Conservation (phyloP, 2,329 filamentous ascomycete genomes). For the Cladosporium phlei region DNA sequence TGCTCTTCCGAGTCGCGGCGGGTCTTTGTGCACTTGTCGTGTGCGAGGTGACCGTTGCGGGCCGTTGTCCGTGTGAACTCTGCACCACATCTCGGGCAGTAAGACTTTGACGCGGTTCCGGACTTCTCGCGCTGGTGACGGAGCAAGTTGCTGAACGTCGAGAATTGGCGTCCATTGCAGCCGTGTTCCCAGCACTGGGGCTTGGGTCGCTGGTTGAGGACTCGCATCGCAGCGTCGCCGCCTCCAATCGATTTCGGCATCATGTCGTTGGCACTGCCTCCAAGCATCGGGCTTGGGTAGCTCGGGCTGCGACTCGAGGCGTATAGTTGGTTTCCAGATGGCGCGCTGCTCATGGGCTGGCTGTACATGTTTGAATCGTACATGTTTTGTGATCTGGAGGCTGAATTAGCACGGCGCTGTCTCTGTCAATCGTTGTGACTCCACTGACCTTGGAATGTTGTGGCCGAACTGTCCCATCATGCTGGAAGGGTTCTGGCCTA, state of each 20-base stretch:
- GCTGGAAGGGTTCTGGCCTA: slow-evolving; percentile 16
- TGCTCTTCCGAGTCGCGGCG: slow-evolving; percentile 45
- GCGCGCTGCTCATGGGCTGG: slow-evolving; percentile 25
- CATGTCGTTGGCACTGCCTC: slow-evolving; percentile 21
- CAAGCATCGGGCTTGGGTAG: slow-evolving; percentile 26
- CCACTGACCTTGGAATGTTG: slow-evolving; percentile 24
- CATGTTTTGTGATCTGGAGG: slow-evolving; percentile 27
- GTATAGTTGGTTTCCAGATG: slow-evolving; percentile 24
- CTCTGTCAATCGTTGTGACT: not conserved
- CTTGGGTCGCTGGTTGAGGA: slow-evolving; percentile 57
- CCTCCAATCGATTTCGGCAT: slow-evolving; percentile 18
- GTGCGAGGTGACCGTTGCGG: slow-evolving; percentile 76
- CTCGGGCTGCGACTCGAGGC: slow-evolving; percentile 14
- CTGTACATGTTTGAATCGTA: slow-evolving; percentile 28
- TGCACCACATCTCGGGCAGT: slow-evolving; percentile 84
- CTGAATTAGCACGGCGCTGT: not conserved
- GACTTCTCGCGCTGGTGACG: slow-evolving; percentile 93
- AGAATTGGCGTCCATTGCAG: slow-evolving; percentile 92
- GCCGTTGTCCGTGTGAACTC: slow-evolving; percentile 89
- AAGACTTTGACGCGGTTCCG: slow-evolving; percentile 80
- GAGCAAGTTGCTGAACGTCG: slow-evolving; percentile 90
- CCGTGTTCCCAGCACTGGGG: slow-evolving; percentile 97
- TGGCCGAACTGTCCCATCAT: slow-evolving; percentile 24
- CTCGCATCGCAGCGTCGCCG: slow-evolving; percentile 28
- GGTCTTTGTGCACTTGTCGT: slow-evolving; percentile 85